Base-by-base conservation (phyloP, 495 filamentous ascomycete species). In the Aspergillus asperescens region DNA sequence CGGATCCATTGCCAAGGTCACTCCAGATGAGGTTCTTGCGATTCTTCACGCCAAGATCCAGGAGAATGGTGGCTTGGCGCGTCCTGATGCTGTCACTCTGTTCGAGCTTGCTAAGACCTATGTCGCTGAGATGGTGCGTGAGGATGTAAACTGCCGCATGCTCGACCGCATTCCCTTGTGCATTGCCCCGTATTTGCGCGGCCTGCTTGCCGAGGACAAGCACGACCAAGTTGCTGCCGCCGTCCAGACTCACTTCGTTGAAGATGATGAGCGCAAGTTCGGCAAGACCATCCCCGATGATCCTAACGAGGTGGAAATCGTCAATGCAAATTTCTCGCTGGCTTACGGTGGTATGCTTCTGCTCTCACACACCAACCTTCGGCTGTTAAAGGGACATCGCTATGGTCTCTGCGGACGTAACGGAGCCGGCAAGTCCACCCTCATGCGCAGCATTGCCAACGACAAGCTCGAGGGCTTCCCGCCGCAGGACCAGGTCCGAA, bases 291-390 rank as follows among this genome's bases (percentile, higher is more conserved):
- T 87, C 55, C 89, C 88, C 67, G 87, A 87, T 50, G 87, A 95
- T 58, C 86, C 93, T 58, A 90, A 83, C 49, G 86, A 89, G 72
- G 77, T 87, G 27, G 93, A 96, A 66, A 96, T 99, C 61, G 93
- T 99, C 62, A 96, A 99, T 62, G 89, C 94, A 34, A 86, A 95
- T 65, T 99, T 99, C 76, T 99, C 93, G 15, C 80, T 99, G 12
- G 93, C 89, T 13, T 99, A 99, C 61, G 93, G 93, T 65, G 93
- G 94, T 65, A 97, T 96, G 92, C 86, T 99, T 56, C 77, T 99
- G 58, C 82, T 99, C 16, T 95, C 87, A 12, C 93, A 97, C 74
- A 97, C 93, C 48, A 97, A 96, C 62, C 81, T 99, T 5, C 86
- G 88, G 20, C 82, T 99, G 10, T 77, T 96, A 54, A 95, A 96